Evolutionary conservation across 176 grass and related monocot genomes (phyloP).

Genomic region (Oryza coarctata): DNA sequence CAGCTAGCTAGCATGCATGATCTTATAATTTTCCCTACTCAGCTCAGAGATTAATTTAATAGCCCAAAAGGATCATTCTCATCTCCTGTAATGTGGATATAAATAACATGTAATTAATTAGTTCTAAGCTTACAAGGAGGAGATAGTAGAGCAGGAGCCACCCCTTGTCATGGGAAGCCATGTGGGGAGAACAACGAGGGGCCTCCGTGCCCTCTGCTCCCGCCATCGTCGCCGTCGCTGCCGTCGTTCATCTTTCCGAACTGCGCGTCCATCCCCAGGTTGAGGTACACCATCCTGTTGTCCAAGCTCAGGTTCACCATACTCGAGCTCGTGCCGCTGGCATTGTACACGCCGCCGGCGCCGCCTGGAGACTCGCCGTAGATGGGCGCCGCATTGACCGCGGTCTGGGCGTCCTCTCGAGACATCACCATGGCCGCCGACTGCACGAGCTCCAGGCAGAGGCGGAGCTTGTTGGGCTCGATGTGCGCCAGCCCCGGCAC

Average conservation of each 20-base stretch:
- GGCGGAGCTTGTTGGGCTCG: slow-evolving; percentile 96
- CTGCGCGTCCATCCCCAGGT: slow-evolving; percentile 89
- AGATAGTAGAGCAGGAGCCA: slow-evolving; percentile 43
- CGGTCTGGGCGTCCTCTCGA: slow-evolving; percentile 70
- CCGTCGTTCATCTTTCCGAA: slow-evolving; percentile 78
- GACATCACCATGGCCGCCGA: slow-evolving; percentile 97
- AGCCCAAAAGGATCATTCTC: slow-evolving; percentile 52
- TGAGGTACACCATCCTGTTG: slow-evolving; percentile 95
- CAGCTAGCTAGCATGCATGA: slow-evolving; percentile 7
- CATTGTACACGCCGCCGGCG: slow-evolving; percentile 42
- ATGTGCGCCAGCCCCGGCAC: slow-evolving; percentile 89
- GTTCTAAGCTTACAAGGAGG: slow-evolving; percentile 84
- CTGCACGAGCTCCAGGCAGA: slow-evolving; percentile 97
- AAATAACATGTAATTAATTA: slow-evolving; percentile 48
- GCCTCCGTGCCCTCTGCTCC: slow-evolving; percentile 55
- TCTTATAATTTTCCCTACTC: neutral
- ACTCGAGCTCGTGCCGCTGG: slow-evolving; percentile 50
- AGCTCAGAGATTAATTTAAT: slow-evolving; percentile 21
- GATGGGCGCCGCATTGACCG: slow-evolving; percentile 48
- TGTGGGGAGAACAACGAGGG: slow-evolving; percentile 85
- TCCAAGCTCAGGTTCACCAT: slow-evolving; percentile 95
- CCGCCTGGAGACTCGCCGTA: slow-evolving; percentile 46
- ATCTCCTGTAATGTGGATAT: slow-evolving; percentile 67
- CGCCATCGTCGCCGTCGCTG: slow-evolving; percentile 47
- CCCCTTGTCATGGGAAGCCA: slow-evolving; percentile 66